Conservation (phyloP, 73 alveolate genomes). For the Symbiodinium natans region DNA sequence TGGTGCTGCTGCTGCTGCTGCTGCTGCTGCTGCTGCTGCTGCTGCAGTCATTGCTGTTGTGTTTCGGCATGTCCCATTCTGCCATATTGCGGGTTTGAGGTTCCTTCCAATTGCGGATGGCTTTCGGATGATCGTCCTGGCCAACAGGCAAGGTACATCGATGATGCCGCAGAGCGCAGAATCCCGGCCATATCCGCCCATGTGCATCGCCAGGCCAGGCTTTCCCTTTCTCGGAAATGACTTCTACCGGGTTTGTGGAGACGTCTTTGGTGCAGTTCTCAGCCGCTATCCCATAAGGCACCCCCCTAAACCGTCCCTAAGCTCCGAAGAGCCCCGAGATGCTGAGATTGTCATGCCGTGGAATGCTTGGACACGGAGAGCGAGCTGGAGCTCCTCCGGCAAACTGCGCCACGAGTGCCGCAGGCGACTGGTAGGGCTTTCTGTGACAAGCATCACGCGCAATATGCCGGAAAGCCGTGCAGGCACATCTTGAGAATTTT, state of each 20-base stretch:
- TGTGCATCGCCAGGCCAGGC: conserved; percentile 41
- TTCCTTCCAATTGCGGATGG: conserved; percentile 61
- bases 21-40: too few relatives aligned
- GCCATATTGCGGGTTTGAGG: too few relatives aligned
- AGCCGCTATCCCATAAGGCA: not conserved
- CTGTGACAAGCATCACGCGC: not conserved
- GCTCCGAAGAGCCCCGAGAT: not conserved
- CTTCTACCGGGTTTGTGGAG: conserved; percentile 68
- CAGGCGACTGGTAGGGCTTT: not conserved
- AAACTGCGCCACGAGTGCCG: conserved; percentile 27
- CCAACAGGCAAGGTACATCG: conserved; percentile 37
- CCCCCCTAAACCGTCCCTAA: too few relatives aligned
- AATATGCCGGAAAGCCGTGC: not conserved
- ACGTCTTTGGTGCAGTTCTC: conserved; percentile 29
- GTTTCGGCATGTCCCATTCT: too few relatives aligned
- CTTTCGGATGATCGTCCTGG: conserved; percentile 69
- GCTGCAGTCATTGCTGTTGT: too few relatives aligned
- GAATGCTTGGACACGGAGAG: conserved; percentile 50
- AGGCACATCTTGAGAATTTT: not conserved
- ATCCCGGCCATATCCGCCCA: too few relatives aligned
- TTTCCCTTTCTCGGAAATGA: conserved; percentile 74
- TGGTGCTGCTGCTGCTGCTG: too few relatives aligned
- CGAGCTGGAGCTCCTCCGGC: conserved; percentile 70
- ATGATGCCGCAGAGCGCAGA: too few relatives aligned
- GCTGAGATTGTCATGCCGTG: conserved; percentile 67